phyloP scores from a whole-genome alignment of 2,329 filamentous ascomycete genomes.

The Fusarium sterilihyphosum region DNA sequence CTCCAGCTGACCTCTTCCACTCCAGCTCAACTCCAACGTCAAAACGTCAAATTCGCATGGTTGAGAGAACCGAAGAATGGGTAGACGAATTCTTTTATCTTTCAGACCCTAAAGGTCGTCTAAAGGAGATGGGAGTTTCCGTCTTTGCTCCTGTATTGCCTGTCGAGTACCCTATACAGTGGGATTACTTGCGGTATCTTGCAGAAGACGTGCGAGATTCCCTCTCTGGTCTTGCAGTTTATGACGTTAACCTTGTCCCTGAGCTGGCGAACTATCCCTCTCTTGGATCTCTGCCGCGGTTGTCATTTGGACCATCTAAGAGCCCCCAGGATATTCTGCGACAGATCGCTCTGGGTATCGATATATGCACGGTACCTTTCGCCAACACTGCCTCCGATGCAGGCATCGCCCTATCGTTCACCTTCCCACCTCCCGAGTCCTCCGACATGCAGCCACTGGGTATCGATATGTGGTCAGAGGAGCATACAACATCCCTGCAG shows the following conservation, averaged over 20 bases:
- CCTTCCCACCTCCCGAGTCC: conserved; percentile 65
- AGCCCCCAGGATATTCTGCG: conserved; percentile 82
- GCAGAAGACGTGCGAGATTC: conserved; percentile 66
- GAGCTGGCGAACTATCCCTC: conserved; percentile 66
- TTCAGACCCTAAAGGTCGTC: conserved; percentile 41
- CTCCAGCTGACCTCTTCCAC: conserved; percentile 75
- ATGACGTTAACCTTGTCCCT: conserved; percentile 75
- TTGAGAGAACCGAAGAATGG: conserved; percentile 86
- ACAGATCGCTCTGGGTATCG: conserved; percentile 80
- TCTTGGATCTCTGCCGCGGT: conserved; percentile 72
- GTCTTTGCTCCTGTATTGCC: conserved; percentile 78
- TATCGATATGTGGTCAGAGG: conserved; percentile 77
- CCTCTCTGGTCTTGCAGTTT: conserved; percentile 79
- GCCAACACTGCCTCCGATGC: conserved; percentile 79
- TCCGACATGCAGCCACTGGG: conserved; percentile 65
- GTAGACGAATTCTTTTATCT: conserved; percentile 70
- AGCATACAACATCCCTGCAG: conserved; percentile 68
- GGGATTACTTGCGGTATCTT: conserved; percentile 80
- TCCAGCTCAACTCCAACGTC: conserved; percentile 63
- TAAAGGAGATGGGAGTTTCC: conserved; percentile 47
- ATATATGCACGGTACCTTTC: conserved; percentile 83
- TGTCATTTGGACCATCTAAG: conserved; percentile 76
- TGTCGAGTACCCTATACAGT: conserved; percentile 78
- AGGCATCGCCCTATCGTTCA: conserved; percentile 84
- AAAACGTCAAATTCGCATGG: conserved; percentile 85